These are phyloP conservation scores for Colletotrichum sansevieriae DNA, from an alignment of 2,329 filamentous ascomycete species.

Conservation along the genomic window DNA sequence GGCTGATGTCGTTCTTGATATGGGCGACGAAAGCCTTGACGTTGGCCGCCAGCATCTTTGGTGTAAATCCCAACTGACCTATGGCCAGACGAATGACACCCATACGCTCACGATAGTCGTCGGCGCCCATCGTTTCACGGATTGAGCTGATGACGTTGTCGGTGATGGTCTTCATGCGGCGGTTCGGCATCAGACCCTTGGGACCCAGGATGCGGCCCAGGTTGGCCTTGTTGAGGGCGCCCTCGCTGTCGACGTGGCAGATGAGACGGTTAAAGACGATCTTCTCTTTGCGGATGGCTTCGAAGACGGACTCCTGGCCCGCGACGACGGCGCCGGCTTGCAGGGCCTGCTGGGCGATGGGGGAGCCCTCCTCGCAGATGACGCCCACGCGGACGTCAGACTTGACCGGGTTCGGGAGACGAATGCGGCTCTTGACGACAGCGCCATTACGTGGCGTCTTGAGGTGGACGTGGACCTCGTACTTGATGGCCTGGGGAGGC, in stretches of 20 bases:
- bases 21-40: slow-evolving; percentile 81
- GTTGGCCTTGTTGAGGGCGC: slow-evolving; percentile 83
- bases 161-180: slow-evolving; percentile 90
- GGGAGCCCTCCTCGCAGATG: slow-evolving; percentile 86
- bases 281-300: slow-evolving; percentile 77
- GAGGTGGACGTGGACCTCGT: slow-evolving; percentile 88
- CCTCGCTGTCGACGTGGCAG: slow-evolving; percentile 83
- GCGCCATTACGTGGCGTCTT: slow-evolving; percentile 88
- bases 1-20: slow-evolving; percentile 80
- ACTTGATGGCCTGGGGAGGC: slow-evolving; percentile 80
- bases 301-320: slow-evolving; percentile 88
- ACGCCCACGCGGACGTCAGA: slow-evolving; percentile 92
- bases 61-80: slow-evolving; percentile 89
- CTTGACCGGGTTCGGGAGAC: slow-evolving; percentile 89
- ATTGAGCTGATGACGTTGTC: slow-evolving; percentile 82
- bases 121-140: slow-evolving; percentile 84
- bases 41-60: slow-evolving; percentile 87
- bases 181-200: slow-evolving; percentile 90
- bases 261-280: slow-evolving; percentile 92
- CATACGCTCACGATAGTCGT: slow-evolving; percentile 86
- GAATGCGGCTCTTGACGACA: slow-evolving; percentile 87
- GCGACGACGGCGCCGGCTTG: slow-evolving; percentile 85
- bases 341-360: slow-evolving; percentile 78
- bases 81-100: slow-evolving; percentile 92
- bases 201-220: slow-evolving; percentile 88